Base-by-base conservation (phyloP, 1,284 basidiomycete genomes). In the Apiotrichum laibachii region DNA sequence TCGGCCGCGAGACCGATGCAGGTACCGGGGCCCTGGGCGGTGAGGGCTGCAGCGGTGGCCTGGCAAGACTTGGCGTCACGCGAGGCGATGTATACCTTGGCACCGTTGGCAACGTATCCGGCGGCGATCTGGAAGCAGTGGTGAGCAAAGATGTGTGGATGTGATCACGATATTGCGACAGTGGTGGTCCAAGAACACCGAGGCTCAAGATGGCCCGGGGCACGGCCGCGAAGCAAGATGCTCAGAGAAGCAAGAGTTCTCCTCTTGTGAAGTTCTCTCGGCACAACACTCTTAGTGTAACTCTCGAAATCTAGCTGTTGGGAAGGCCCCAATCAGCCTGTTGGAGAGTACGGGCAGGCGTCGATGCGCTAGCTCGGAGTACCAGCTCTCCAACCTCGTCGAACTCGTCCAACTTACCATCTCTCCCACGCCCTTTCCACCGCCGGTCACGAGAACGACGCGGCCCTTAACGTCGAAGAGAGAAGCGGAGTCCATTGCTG, bases 401-500 rank as follows among this genome's bases (percentile, higher is more conserved):
- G n/a, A n/a, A n/a, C n/a, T 12, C n/a, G 2, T 35, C 3, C 5
- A n/a, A 75, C 82, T 60, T 54, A 85, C 85, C 85, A 86, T 86
- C 78, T 85, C 86, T 31, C 86, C 85, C 48, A 87, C 83, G 31
- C 86, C 86, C 56, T 85, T 79, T 45, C 84, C 86, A n/a, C 86
- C 87, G n/a, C 87, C 87, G 0, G 86, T 88, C 40, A 87, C 81
- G 39, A 88, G 78, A 2, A 85, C 84, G 6, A 86, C 82, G 73
- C 77, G 62, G 50, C 26, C 55, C 51, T 63, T 56, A 35, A 62
- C 58, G 57, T 52, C 55, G 45, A 63, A 64, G 50, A 65, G 64
- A 16, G 40, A 39, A 43, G 5, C 5, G 35, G 49, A 42, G 37
- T 56, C 46, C 39, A 43, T 56, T 47, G 44, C 13, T 22, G 21